Evolutionary conservation across 2,329 filamentous ascomycete genomes (phyloP).

Genomic region (Neobulgaria alba): DNA sequence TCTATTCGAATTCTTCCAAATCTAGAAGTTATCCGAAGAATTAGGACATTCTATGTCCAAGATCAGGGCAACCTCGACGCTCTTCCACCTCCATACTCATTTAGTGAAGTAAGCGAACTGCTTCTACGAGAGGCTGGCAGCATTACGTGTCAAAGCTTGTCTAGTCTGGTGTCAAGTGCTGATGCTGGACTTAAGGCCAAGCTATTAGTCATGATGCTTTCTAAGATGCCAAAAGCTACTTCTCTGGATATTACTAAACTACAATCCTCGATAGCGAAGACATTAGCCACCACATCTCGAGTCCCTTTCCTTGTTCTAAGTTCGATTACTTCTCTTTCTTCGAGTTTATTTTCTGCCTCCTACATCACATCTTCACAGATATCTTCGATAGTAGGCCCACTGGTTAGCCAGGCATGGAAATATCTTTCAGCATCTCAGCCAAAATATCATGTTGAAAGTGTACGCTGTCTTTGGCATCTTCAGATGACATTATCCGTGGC

Average conservation of each 20-base stretch:
- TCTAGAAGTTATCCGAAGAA: constrained; percentile 48
- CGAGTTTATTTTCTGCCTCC: constrained; percentile 45
- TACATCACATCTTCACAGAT: constrained; percentile 45
- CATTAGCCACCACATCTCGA: constrained; percentile 32
- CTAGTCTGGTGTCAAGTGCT: constrained; percentile 32
- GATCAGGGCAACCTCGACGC: constrained; percentile 63
- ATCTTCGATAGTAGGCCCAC: constrained; percentile 53
- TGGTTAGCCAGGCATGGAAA: constrained; percentile 69
- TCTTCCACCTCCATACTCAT: constrained; percentile 48
- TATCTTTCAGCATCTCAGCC: constrained; percentile 75
- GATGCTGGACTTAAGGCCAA: constrained; percentile 50
- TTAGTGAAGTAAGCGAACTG: constrained; percentile 48
- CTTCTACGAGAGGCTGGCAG: constrained; percentile 52
- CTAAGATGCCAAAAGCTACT: constrained; percentile 40
- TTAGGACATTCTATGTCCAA: constrained; percentile 58
- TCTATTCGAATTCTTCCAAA: constrained; percentile 31
- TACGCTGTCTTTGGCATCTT: constrained; percentile 77
- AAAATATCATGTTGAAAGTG: constrained; percentile 91
- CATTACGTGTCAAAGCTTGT: constrained; percentile 41
- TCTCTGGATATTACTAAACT: constrained; percentile 40
- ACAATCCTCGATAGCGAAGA: constrained; percentile 42
- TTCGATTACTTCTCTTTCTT: constrained; percentile 48
- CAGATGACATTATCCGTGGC: constrained; percentile 60
- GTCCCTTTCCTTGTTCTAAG: constrained; percentile 48
- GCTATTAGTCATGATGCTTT: constrained; percentile 48